phyloP scores from a whole-genome alignment of 2,329 filamentous ascomycete species.

The Alternaria novae-zelandiae region DNA sequence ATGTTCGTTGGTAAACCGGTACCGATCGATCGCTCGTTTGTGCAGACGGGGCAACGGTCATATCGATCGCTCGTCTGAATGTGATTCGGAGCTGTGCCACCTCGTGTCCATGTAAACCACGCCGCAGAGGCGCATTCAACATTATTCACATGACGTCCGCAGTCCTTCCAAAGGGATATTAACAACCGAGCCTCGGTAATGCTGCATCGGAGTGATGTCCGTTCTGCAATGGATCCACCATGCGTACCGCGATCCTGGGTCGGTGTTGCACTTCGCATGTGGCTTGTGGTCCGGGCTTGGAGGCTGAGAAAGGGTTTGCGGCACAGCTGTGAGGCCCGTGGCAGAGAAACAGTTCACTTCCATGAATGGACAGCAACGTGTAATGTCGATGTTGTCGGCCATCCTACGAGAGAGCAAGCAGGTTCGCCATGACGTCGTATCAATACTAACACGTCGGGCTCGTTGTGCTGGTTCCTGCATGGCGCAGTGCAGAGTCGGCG shows the following conservation, averaged over 20 bases:
- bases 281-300: background rate
- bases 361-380: background rate
- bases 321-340: background rate
- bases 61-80: background rate
- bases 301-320: background rate
- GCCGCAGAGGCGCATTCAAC: conserved; percentile 5
- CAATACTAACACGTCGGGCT: background rate
- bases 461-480: background rate
- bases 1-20: background rate
- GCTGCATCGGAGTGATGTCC: conserved; percentile 19
- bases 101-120: conserved; percentile 2
- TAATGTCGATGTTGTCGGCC: background rate
- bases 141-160: conserved; percentile 15
- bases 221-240: conserved; percentile 12
- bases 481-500: conserved; percentile 2
- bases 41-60: background rate
- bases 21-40: background rate
- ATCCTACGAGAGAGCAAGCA: background rate
- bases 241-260: conserved; percentile 21
- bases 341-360: background rate
- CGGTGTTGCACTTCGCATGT: conserved; percentile 5
- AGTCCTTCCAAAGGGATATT: background rate
- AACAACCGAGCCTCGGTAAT: conserved; percentile 22
- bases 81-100: background rate
- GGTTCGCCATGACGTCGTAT: background rate